These are phyloP conservation scores for Hondaea fermentalgiana DNA, from an alignment of 108 stramenopile species.

Conservation along the genomic window DNA sequence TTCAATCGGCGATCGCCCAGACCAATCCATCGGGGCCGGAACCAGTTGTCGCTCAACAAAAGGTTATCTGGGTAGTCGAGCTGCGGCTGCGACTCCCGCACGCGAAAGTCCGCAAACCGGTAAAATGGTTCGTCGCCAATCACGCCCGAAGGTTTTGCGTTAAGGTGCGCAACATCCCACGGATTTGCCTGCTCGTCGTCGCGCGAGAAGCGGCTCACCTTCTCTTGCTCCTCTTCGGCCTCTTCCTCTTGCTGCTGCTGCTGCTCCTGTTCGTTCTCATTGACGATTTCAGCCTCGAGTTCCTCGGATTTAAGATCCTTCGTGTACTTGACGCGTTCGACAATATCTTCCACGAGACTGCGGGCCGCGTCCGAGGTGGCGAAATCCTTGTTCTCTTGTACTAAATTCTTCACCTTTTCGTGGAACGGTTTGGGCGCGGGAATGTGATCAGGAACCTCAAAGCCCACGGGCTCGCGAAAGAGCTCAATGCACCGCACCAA, in stretches of 20 bases:
- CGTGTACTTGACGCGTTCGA: neutral
- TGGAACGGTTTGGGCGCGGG: neutral
- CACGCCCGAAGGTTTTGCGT: neutral
- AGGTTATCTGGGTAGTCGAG: neutral
- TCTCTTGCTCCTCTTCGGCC: conserved; percentile 13
- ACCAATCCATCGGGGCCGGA: conserved; percentile 17
- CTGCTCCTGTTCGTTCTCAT: conserved; percentile 34
- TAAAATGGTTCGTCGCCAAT: conserved; percentile 26
- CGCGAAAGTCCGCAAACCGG: conserved; percentile 4
- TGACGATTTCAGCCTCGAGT: conserved; percentile 17
- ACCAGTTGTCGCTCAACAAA: conserved; percentile 1
- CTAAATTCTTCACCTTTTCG: neutral
- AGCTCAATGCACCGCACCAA: neutral
- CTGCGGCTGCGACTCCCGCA: conserved; percentile 12
- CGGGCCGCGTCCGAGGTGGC: neutral
- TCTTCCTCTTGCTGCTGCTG: conserved; percentile 21
- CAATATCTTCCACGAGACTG: neutral
- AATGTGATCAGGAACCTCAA: neutral
- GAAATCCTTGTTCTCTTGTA: neutral
- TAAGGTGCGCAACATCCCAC: conserved; percentile 10
- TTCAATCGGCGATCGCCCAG: conserved; percentile 17
- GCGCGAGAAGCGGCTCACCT: conserved; percentile 19
- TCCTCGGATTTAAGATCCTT: neutral
- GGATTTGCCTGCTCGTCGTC: conserved; percentile 28
- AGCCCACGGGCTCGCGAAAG: neutral